Percentiles rank a stretch among this genome's conserved stretches.
Evolutionary conservation across 192 early-diverging fungal genomes (phyloP).

Genomic region (Irineochytrium annulatum): DNA sequence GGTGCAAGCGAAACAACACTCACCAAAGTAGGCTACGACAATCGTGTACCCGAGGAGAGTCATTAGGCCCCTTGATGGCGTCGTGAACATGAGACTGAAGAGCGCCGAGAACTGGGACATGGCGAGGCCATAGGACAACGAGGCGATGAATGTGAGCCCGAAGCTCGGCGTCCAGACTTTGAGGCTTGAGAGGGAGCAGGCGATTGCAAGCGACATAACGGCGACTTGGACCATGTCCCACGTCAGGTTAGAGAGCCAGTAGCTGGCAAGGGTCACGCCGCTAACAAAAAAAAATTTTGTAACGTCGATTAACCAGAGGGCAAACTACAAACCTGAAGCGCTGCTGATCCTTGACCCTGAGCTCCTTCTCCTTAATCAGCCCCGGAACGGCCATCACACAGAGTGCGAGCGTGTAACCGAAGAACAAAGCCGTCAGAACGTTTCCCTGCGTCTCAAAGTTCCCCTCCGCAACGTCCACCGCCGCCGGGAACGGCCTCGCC

Average conservation of each 20-base stretch:
- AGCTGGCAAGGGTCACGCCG: constrained; percentile 3
- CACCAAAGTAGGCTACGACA: not conserved
- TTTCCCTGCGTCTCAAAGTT: not conserved
- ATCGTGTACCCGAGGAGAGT: not conserved
- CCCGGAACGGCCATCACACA: not conserved
- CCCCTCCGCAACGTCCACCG: not conserved
- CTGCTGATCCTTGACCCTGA: not conserved
- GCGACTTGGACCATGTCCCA: constrained; percentile 10
- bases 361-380: not conserved
- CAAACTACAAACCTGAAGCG: not conserved
- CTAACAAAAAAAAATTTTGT: not conserved
- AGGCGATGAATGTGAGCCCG: not conserved
- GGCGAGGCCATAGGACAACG: not conserved
- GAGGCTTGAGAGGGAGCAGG: not conserved
- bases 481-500: not conserved
- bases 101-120: not conserved
- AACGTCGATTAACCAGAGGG: not conserved
- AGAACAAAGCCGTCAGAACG: not conserved
- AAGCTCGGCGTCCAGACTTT: not conserved
- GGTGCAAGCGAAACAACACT: not conserved
- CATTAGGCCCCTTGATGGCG: not conserved
- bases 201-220: not conserved
- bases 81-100: not conserved
- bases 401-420: not conserved
- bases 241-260: constrained; percentile 4